Conservation (phyloP, 208 protist species). For the Wallacemonas sp. region DNA sequence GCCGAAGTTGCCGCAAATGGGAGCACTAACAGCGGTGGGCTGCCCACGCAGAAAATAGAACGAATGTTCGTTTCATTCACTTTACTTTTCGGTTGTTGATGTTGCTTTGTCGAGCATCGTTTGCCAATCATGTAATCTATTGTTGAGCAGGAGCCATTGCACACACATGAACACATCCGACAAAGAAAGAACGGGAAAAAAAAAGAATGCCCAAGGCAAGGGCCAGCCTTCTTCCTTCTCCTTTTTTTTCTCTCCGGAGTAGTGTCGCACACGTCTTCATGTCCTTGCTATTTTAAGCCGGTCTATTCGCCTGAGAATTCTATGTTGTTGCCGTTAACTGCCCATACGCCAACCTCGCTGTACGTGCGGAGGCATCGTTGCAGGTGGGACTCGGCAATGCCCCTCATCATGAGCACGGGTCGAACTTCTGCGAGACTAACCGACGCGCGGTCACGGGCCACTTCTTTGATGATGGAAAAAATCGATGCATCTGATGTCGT, state of each 20-base stretch:
- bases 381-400: constrained; percentile 75
- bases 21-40: too few species aligned
- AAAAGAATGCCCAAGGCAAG: too few species aligned
- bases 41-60: too few species aligned
- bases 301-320: constrained; percentile 70
- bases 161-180: too few species aligned
- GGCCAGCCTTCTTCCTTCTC: not conserved
- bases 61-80: too few species aligned
- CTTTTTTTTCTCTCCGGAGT: constrained; percentile 16
- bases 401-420: constrained; percentile 80
- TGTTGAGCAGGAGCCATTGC: too few species aligned
- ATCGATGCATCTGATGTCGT: constrained; percentile 83
- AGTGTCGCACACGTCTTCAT: too few species aligned
- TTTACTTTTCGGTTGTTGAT: not conserved
- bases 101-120: not conserved
- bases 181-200: too few species aligned
- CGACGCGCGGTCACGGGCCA: constrained; percentile 51
- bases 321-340: constrained; percentile 59
- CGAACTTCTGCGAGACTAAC: constrained; percentile 74
- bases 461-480: constrained; percentile 80
- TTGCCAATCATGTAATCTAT: not conserved
- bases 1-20: too few species aligned
- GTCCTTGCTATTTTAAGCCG: too few species aligned
- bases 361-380: constrained; percentile 83
- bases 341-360: constrained; percentile 80